phyloP scores from a whole-genome alignment of 441 rosid genomes.

The Codiaeum variegatum region DNA sequence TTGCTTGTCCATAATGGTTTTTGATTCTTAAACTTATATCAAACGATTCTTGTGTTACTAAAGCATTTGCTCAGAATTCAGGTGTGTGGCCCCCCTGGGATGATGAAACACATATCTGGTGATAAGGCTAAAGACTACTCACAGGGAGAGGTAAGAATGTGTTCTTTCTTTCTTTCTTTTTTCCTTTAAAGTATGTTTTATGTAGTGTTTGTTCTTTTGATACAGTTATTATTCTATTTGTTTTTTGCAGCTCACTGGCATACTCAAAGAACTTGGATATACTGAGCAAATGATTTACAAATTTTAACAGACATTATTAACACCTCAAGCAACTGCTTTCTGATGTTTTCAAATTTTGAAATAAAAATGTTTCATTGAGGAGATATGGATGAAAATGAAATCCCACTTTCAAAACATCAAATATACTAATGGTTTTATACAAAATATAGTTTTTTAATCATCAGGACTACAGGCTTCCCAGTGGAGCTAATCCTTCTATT shows the following conservation, averaged over 20 bases:
- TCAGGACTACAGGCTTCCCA: too few species aligned
- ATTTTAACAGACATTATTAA: slow-evolving; percentile 37
- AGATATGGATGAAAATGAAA: not conserved
- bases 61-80: slow-evolving; percentile 24
- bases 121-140: slow-evolving; percentile 79
- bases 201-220: not conserved
- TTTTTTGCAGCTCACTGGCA: slow-evolving; percentile 63
- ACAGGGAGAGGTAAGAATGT: slow-evolving; percentile 79
- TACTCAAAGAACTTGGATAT: slow-evolving; percentile 84
- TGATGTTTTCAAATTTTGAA: slow-evolving; percentile 21
- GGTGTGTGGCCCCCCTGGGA: slow-evolving; percentile 99
- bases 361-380: slow-evolving; percentile 28
- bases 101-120: slow-evolving; percentile 95
- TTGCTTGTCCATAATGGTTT: not conserved
- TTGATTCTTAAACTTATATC: not conserved
- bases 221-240: slow-evolving; percentile 14
- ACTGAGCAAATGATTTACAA: slow-evolving; percentile 94
- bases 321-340: slow-evolving; percentile 10
- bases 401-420: not conserved
- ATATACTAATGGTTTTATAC: not conserved
- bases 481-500: too few species aligned
- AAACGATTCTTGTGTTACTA: not conserved
- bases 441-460: not conserved
- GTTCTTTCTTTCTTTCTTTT: slow-evolving; percentile 4
- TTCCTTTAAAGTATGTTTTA: not conserved